Conservation (phyloP, 768 basidiomycete genomes). For the Russula sp. region DNA sequence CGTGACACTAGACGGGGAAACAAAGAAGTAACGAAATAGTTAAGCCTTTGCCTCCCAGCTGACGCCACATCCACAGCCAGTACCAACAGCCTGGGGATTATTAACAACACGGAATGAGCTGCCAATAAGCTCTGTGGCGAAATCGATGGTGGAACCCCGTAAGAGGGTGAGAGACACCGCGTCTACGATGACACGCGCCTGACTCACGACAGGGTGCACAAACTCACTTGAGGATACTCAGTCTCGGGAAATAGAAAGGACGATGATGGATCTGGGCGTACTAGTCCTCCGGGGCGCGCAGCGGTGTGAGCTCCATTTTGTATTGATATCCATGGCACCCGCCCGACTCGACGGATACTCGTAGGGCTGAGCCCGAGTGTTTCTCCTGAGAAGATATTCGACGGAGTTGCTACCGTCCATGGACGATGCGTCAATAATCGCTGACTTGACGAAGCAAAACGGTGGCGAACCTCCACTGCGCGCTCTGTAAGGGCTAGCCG, state of each 20-base stretch:
- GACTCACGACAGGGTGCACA: conserved; percentile 60
- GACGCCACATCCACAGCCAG: conserved; percentile 91
- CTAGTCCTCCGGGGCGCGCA: conserved; percentile 75
- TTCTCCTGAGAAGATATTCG: conserved; percentile 61
- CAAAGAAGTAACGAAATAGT: not conserved
- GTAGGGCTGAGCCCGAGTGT: conserved; percentile 58
- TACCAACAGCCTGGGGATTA: conserved; percentile 88
- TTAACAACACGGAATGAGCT: conserved; percentile 77
- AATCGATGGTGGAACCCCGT: conserved; percentile 87
- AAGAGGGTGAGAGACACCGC: conserved; percentile 77
- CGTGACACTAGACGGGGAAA: too few relatives aligned
- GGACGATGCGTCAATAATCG: conserved; percentile 2
- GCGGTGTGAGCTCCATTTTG: conserved; percentile 74
- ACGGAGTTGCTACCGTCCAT: conserved; percentile 61
- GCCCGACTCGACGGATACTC: conserved; percentile 85
- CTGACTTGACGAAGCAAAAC: not conserved
- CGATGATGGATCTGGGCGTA: conserved; percentile 36
- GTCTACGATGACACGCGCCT: conserved; percentile 78
- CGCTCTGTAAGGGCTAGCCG: conserved; percentile 60
- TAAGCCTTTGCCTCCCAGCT: conserved; percentile 81
- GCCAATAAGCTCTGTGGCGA: conserved; percentile 91
- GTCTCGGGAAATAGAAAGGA: not conserved
- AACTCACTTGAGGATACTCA: conserved; percentile 46
- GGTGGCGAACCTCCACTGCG: conserved; percentile 59
- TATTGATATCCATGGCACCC: conserved; percentile 99